Percentiles rank a stretch among this genome's conserved stretches.
These are phyloP conservation scores for Chernovozyma aurita DNA, from an alignment of 1,139 yeast species.

Conservation along the genomic window DNA sequence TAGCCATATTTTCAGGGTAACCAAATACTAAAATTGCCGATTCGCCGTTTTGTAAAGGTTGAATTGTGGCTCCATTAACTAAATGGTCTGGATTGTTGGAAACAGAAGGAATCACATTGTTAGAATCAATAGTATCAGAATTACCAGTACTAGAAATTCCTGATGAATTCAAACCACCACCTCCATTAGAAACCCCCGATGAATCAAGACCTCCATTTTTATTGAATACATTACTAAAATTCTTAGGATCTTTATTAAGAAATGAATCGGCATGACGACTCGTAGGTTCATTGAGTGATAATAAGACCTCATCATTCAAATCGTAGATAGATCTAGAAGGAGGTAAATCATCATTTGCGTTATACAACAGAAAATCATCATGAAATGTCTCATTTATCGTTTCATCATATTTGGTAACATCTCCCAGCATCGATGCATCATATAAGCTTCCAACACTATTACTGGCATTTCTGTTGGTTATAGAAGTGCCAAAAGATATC, in stretches of 20 bases:
- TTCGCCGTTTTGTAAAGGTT: slow-evolving; percentile 33
- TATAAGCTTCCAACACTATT: slow-evolving; percentile 11
- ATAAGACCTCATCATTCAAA: slow-evolving; percentile 40
- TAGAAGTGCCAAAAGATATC: slow-evolving; percentile 34
- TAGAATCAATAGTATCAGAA: slow-evolving; percentile 5
- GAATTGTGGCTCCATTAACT: slow-evolving; percentile 3
- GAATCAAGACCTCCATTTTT: slow-evolving; percentile 16
- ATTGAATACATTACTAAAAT: slow-evolving; percentile 43
- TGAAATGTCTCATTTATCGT: slow-evolving; percentile 25
- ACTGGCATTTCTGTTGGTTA: slow-evolving; percentile 15
- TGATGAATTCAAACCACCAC: background rate
- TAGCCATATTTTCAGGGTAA: slow-evolving; percentile 72
- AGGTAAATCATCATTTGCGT: slow-evolving; percentile 44
- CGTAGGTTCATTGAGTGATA: slow-evolving; percentile 31
- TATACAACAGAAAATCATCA: slow-evolving; percentile 26
- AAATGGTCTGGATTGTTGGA: background rate
- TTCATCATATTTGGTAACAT: slow-evolving; percentile 26
- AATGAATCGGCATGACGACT: slow-evolving; percentile 28
- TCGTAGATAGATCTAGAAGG: slow-evolving; percentile 60
- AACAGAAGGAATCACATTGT: background rate
- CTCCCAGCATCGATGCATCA: slow-evolving; percentile 21
- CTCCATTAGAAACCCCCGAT: background rate
- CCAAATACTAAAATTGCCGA: slow-evolving; percentile 84
- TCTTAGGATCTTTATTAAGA: slow-evolving; percentile 44
- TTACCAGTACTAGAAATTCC: slow-evolving; percentile 1